phyloP scores from a whole-genome alignment of 2,329 filamentous ascomycete genomes.

The Pseudocercospora eumusae region DNA sequence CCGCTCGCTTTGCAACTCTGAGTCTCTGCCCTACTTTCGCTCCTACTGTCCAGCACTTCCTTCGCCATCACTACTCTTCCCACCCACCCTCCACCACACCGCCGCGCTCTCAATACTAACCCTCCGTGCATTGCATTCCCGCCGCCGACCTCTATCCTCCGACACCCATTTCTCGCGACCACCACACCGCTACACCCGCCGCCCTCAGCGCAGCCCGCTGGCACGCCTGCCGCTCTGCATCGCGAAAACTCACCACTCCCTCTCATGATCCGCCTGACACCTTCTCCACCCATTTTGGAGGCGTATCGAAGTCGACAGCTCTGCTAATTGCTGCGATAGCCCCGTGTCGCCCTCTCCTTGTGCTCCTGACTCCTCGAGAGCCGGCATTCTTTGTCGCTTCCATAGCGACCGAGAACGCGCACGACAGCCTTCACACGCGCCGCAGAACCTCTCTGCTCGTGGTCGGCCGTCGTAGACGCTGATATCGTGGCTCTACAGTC shows the following conservation, averaged over 20 bases:
- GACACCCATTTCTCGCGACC: not conserved
- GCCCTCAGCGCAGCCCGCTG: slow-evolving; percentile 14
- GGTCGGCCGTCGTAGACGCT: slow-evolving; percentile 22
- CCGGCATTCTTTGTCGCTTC: slow-evolving; percentile 21
- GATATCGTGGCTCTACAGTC: slow-evolving; percentile 35
- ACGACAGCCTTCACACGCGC: slow-evolving; percentile 19
- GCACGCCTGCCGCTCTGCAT: slow-evolving; percentile 15
- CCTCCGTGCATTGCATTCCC: slow-evolving; percentile 1
- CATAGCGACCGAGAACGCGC: slow-evolving; percentile 18
- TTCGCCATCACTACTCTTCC: slow-evolving; percentile 11
- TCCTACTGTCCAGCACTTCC: not conserved
- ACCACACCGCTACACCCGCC: slow-evolving; percentile 3
- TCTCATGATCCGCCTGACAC: slow-evolving; percentile 25
- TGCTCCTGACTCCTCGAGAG: slow-evolving; percentile 22
- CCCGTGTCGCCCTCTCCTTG: slow-evolving; percentile 2
- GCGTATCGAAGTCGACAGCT: slow-evolving; percentile 11
- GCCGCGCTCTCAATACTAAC: slow-evolving; percentile 3
- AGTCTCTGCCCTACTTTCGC: not conserved
- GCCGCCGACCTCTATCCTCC: not conserved
- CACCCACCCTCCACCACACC: slow-evolving; percentile 11
- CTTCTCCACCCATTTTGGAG: slow-evolving; percentile 10
- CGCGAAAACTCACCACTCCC: slow-evolving; percentile 14
- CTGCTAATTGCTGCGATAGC: not conserved
- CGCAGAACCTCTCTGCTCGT: slow-evolving; percentile 17
- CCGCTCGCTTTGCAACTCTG: not conserved